Conservation (phyloP, 2,329 filamentous ascomycete species). For the Penicillium sp. region DNA sequence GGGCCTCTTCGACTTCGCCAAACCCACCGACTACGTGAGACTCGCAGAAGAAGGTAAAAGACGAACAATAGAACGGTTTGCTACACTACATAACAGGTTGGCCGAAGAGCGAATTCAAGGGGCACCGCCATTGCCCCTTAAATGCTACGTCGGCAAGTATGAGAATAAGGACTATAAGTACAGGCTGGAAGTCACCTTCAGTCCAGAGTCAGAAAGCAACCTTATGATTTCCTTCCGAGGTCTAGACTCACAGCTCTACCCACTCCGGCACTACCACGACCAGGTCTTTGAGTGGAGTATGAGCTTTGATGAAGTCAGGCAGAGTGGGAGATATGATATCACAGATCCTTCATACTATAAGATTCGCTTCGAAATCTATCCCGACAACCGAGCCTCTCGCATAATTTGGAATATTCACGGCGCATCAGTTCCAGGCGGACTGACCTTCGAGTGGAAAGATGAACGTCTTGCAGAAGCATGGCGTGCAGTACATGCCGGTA, state of each 20-base stretch:
- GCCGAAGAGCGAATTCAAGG: not conserved
- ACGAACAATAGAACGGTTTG: not conserved
- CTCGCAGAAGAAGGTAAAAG: not conserved
- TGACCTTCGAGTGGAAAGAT: not conserved
- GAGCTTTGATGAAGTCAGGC: not conserved
- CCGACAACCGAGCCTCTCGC: not conserved
- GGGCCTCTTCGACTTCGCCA: not conserved
- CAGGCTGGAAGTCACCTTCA: slow-evolving; percentile 1
- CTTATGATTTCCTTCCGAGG: slow-evolving; percentile 1
- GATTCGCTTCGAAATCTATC: not conserved
- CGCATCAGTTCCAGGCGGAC: not conserved
- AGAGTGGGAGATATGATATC: slow-evolving; percentile 1
- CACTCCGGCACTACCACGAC: slow-evolving; percentile 4
- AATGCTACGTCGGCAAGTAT: slow-evolving; percentile 6
- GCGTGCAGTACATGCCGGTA: not conserved
- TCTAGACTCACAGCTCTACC: not conserved
- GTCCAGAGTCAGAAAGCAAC: not conserved
- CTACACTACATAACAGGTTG: not conserved
- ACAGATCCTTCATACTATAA: slow-evolving; percentile 4
- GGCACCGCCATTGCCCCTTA: not conserved
- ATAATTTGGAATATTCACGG: not conserved
- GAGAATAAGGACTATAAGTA: not conserved
- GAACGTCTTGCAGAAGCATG: not conserved
- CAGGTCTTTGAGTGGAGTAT: slow-evolving; percentile 10
- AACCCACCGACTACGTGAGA: not conserved